phyloP scores from a whole-genome alignment of 177 flowering plant species.

The Vitis hybrid region DNA sequence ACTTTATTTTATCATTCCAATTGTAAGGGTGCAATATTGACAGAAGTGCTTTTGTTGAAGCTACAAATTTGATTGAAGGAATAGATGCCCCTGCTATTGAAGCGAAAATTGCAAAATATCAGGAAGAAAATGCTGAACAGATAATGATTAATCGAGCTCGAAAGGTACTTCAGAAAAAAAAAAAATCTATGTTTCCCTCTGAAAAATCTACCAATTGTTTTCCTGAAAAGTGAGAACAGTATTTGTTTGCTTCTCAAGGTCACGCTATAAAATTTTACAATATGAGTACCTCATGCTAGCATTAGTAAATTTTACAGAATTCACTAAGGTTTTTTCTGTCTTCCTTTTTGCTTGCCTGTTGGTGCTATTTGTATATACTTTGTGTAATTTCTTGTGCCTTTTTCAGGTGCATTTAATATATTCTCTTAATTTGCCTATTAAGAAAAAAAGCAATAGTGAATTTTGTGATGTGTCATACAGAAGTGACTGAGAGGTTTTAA shows the following conservation, averaged over 20 bases:
- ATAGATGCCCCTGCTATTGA: slow-evolving; percentile 74
- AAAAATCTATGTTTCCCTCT: neutral
- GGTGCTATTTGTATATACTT: too few relatives aligned
- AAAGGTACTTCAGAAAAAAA: slow-evolving; percentile 44
- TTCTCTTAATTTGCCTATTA: neutral
- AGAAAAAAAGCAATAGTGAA: neutral
- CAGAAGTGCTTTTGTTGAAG: slow-evolving; percentile 31
- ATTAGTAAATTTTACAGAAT: too few relatives aligned
- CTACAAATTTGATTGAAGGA: slow-evolving; percentile 68
- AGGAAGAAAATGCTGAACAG: slow-evolving; percentile 87
- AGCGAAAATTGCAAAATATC: slow-evolving; percentile 69
- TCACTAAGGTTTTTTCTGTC: too few relatives aligned
- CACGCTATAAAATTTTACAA: too few relatives aligned
- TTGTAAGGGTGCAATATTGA: slow-evolving; percentile 1
- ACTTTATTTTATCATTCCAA: neutral
- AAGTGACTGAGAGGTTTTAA: neutral
- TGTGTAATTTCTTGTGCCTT: too few relatives aligned
- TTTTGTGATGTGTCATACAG: neutral
- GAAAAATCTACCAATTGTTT: too few relatives aligned
- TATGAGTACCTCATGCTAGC: too few relatives aligned
- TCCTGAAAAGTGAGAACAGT: too few relatives aligned
- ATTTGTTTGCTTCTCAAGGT: too few relatives aligned
- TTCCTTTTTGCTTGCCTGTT: too few relatives aligned
- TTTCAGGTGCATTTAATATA: too few relatives aligned
- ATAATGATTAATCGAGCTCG: slow-evolving; percentile 81